Percentiles rank a stretch among this genome's conserved stretches.
phyloP scores from a whole-genome alignment of 805 yeast species.

The Ogataea pini region DNA sequence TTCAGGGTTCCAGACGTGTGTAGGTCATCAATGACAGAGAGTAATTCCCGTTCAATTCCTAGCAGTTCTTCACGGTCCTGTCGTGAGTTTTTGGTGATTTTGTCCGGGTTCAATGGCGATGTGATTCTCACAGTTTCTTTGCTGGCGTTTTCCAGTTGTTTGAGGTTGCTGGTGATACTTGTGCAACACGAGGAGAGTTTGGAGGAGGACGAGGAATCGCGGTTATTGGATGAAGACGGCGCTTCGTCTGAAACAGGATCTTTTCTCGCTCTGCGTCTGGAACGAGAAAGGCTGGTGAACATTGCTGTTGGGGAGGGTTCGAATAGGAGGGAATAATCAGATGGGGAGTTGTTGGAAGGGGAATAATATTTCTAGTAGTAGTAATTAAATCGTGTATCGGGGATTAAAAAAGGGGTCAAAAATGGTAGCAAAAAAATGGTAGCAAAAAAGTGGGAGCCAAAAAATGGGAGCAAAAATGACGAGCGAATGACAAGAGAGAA shows the following conservation, averaged over 20 bases:
- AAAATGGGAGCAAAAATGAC: slow-evolving; percentile 1
- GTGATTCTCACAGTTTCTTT: slow-evolving; percentile 12
- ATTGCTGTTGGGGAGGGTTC: background rate
- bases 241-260: slow-evolving; percentile 6
- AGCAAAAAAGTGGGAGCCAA: background rate
- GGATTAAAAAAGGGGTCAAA: background rate
- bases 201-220: slow-evolving; percentile 15
- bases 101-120: background rate
- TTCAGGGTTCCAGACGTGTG: slow-evolving; percentile 13
- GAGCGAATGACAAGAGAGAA: background rate
- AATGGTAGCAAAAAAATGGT: background rate
- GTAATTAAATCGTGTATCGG: too few species aligned
- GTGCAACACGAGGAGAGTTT: slow-evolving; percentile 13
- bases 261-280: slow-evolving; percentile 7
- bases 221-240: slow-evolving; percentile 10
- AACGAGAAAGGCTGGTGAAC: slow-evolving; percentile 14
- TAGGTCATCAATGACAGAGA: slow-evolving; percentile 11
- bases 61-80: slow-evolving; percentile 9
- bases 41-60: slow-evolving; percentile 17
- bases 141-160: slow-evolving; percentile 17
- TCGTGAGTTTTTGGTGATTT: background rate
- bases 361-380: too few species aligned
- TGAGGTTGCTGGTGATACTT: slow-evolving; percentile 19
- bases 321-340: background rate
- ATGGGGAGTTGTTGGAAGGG: too few species aligned